These are phyloP conservation scores for Gossypium arboreum DNA, from an alignment of 345 rosid genomes.

Conservation along the genomic window DNA sequence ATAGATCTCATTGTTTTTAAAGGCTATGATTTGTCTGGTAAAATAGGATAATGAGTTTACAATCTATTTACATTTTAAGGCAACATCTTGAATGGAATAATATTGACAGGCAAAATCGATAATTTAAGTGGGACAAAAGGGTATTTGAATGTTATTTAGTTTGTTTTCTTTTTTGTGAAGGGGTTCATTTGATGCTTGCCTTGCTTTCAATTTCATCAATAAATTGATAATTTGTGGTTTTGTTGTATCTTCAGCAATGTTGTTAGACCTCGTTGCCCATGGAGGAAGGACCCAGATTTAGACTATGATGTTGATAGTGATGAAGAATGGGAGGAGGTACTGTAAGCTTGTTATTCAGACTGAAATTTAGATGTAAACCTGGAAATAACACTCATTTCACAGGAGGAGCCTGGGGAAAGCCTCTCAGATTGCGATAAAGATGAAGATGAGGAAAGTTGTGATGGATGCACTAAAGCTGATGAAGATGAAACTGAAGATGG, in stretches of 20 bases:
- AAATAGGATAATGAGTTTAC: not conserved
- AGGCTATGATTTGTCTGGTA: not conserved
- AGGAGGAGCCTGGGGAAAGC: constrained; percentile 99
- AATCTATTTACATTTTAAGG: not conserved
- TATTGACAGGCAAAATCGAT: not conserved
- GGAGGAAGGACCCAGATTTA: constrained; percentile 73
- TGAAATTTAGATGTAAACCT: constrained; percentile 7
- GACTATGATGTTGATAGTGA: constrained; percentile 93
- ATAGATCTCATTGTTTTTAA: not conserved
- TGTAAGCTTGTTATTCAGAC: not conserved
- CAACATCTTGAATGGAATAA: not conserved
- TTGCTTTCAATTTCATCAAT: not conserved
- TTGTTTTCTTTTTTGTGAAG: not conserved
- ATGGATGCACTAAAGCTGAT: constrained; percentile 58
- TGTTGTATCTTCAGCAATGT: constrained; percentile 39
- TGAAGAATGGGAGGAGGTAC: constrained; percentile 98
- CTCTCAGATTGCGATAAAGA: constrained; percentile 93
- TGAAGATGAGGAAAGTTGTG: constrained; percentile 50
- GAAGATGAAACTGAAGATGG: constrained; percentile 88
- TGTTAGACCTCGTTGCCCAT: constrained; percentile 70
- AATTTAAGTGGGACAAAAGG: not conserved
- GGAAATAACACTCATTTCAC: constrained; percentile 15
- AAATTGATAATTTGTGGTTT: constrained; percentile 4
- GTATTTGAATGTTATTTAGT: not conserved
- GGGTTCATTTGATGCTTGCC: not conserved